phyloP scores from a whole-genome alignment of 2,329 filamentous ascomycete species.

The Sodiomyces alkalinus region DNA sequence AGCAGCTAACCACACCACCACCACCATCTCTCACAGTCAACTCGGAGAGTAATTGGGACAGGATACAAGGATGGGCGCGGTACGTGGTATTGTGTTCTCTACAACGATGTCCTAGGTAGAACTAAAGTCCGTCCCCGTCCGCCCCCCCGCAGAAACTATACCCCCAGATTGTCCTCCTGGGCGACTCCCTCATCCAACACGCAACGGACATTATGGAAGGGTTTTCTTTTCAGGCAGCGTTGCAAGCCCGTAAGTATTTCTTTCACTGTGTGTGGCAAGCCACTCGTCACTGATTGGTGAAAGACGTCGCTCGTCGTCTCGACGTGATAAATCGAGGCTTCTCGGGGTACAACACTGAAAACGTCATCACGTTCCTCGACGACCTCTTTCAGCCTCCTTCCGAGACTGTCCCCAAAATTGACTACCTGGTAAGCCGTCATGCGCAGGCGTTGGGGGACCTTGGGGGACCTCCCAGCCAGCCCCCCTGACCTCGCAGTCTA shows the following conservation, averaged over 20 bases:
- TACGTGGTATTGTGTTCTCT: no score
- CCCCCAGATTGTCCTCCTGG: conserved; percentile 69
- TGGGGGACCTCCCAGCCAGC: no score
- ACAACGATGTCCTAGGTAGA: no score
- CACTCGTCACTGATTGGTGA: no score
- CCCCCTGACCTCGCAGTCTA: no score
- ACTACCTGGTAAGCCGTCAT: conserved; percentile 47
- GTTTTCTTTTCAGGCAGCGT: conserved; percentile 58
- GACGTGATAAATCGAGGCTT: conserved; percentile 85
- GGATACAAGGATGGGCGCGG: no score
- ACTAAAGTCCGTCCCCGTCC: no score
- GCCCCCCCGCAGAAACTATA: conserved; percentile 21
- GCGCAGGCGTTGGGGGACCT: not conserved
- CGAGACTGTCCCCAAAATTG: conserved; percentile 40
- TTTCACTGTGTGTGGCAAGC: conserved; percentile 4
- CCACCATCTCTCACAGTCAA: no score
- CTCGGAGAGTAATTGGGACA: no score
- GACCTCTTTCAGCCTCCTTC: conserved; percentile 55
- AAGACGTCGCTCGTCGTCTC: conserved; percentile 60
- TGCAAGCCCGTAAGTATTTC: conserved; percentile 47
- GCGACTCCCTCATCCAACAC: conserved; percentile 74
- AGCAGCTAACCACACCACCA: no score
- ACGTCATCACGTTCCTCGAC: conserved; percentile 55
- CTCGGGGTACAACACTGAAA: conserved; percentile 69
- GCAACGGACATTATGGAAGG: conserved; percentile 45